phyloP scores from a whole-genome alignment of 2,329 filamentous ascomycete species.

The Aureobasidium sp. region DNA sequence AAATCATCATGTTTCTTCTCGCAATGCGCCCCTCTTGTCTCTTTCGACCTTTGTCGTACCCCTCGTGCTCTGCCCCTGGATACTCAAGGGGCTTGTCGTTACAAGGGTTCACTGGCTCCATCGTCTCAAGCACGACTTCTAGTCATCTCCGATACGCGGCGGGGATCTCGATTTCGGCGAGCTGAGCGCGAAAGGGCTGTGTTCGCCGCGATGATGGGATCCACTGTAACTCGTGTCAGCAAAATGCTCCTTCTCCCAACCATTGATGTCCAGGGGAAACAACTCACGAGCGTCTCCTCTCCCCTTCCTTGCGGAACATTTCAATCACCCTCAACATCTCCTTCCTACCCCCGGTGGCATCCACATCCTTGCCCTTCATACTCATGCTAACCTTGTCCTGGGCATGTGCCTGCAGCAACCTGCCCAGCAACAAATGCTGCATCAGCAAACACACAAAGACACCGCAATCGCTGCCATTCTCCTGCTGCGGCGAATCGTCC shows the following conservation, averaged over 20 bases:
- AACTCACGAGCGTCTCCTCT: slow-evolving; percentile 73
- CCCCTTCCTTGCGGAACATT: slow-evolving; percentile 74
- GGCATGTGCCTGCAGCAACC: slow-evolving; percentile 68
- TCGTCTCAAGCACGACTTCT: neutral
- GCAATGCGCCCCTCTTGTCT: too few relatives aligned
- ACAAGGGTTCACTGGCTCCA: too few relatives aligned
- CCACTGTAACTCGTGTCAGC: neutral
- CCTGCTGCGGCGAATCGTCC: slow-evolving; percentile 78
- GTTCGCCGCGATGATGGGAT: neutral
- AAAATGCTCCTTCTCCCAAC: neutral
- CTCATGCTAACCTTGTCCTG: slow-evolving; percentile 90
- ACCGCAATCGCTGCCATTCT: slow-evolving; percentile 87
- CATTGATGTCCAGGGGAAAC: neutral
- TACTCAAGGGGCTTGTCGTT: too few relatives aligned
- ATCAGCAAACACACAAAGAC: slow-evolving; percentile 94
- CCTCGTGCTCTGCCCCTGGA: too few relatives aligned
- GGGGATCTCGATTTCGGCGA: slow-evolving; percentile 7
- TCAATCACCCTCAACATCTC: slow-evolving; percentile 91
- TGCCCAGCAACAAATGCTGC: slow-evolving; percentile 82
- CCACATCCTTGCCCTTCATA: slow-evolving; percentile 74
- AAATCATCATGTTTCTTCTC: too few relatives aligned
- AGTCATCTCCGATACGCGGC: slow-evolving; percentile 11
- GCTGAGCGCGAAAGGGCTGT: neutral
- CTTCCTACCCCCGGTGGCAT: slow-evolving; percentile 70
- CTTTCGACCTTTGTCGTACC: neutral